Conservation (phyloP, 2,329 filamentous ascomycete genomes). For the Cyphellophora europaea region DNA sequence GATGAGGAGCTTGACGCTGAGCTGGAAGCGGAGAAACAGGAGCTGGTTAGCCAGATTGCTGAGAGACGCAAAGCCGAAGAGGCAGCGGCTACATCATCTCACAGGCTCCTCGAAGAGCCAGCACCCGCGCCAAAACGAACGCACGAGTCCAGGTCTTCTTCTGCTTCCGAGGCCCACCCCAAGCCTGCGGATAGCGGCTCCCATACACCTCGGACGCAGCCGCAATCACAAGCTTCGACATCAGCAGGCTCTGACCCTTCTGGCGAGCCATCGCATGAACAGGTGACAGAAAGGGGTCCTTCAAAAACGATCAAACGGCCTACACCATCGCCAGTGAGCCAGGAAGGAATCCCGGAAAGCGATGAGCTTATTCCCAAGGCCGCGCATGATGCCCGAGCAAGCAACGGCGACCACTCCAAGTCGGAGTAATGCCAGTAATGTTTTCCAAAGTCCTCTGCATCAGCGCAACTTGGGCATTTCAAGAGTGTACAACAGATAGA, state of each 20-base stretch:
- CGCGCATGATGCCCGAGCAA: conserved; percentile 32
- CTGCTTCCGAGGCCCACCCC: conserved; percentile 2
- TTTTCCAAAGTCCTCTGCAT: no score
- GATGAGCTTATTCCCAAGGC: conserved; percentile 41
- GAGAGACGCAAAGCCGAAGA: conserved; percentile 13
- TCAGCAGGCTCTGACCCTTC: neutral
- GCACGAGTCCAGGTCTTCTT: conserved; percentile 3
- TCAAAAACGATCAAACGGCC: conserved; percentile 2
- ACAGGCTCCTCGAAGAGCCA: conserved; percentile 13
- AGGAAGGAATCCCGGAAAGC: conserved; percentile 24
- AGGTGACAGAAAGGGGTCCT: conserved; percentile 2
- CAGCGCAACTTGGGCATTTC: no score
- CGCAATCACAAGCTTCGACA: conserved; percentile 1
- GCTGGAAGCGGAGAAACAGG: conserved; percentile 24
- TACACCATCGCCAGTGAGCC: neutral
- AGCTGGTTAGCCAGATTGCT: conserved; percentile 17
- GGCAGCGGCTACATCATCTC: conserved; percentile 3
- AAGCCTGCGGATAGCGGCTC: neutral
- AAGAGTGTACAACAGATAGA: no score
- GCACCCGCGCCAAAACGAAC: conserved; percentile 3
- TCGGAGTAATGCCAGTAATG: no score
- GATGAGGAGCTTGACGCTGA: conserved; percentile 50
- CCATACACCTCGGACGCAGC: neutral
- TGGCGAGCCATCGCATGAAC: conserved; percentile 1
- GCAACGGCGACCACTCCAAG: no score